Evolutionary conservation across 148 eudicot genomes (phyloP).

Genomic region (Cornus suecica): DNA sequence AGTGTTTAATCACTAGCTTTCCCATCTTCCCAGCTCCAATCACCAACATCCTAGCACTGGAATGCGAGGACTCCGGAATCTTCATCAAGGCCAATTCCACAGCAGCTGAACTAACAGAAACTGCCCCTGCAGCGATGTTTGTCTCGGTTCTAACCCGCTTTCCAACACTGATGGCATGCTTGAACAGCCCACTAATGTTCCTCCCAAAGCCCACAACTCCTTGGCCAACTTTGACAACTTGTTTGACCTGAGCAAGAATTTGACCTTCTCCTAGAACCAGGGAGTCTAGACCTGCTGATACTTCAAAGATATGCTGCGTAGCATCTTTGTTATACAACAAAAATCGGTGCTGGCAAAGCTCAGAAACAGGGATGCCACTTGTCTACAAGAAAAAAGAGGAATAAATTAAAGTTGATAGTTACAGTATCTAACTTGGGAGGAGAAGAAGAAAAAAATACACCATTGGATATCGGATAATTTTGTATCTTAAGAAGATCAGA

Average conservation of each 20-base stretch:
- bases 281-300: conserved; percentile 78
- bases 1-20: conserved; percentile 74
- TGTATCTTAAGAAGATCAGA: background rate
- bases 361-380: conserved; percentile 70
- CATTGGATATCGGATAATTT: background rate
- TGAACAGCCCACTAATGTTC: conserved; percentile 77
- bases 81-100: conserved; percentile 78
- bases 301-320: conserved; percentile 79
- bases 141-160: conserved; percentile 77
- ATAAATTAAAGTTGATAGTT: background rate
- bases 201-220: conserved; percentile 80
- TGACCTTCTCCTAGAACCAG: conserved; percentile 82
- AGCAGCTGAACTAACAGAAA: conserved; percentile 83
- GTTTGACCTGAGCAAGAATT: conserved; percentile 82
- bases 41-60: conserved; percentile 56
- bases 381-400: conserved; percentile 41
- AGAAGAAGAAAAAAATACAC: background rate
- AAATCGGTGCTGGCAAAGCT: conserved; percentile 66
- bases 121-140: conserved; percentile 76
- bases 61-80: conserved; percentile 55
- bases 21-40: conserved; percentile 90
- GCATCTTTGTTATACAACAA: conserved; percentile 68
- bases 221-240: conserved; percentile 79
- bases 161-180: conserved; percentile 81
- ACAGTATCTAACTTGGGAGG: background rate